Base-by-base conservation (phyloP, 2,329 filamentous ascomycete species). In the Zasmidium angulare region DNA sequence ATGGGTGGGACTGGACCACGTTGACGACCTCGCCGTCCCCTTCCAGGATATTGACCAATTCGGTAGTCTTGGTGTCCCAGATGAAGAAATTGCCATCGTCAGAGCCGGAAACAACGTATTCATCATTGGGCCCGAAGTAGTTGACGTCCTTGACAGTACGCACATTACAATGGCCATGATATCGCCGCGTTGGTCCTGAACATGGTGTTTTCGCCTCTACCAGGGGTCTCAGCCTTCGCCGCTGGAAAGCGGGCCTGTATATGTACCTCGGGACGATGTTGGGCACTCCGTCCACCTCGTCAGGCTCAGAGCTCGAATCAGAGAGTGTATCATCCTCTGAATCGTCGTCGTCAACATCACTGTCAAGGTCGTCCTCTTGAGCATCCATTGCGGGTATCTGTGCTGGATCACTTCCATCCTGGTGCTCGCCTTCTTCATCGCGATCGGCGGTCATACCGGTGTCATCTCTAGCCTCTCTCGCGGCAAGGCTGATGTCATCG, bases 11-110 rank as follows among this genome's bases (percentile, higher is more conserved):
- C 79, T 87, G 84, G 14, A 88, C 77, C 17, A 89, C 86, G 66
- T 89, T 89, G 58, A 89, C 86, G n/a, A 88, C 84, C 63, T 89
- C 86, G 22, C 83, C 83, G 69, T 89, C 86, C 1, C 84, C 86
- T 69, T 87, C 82, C 6, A 89, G 76, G 17, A 89, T 86, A 67
- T 88, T 88, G 52, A 88, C 77, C 51, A 89, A 74, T 57, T 84
- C 76, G 19, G 78, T 76, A 3, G 84, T 86, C 66, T 86, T 85
- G 56, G 82, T 81, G 65, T 89, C 85, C 86, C 86, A 89, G 54
- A 89, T 87, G 71, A 89, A 89, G 22, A 89, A 69, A 68, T 89
- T 82, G 0, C 86, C 86, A 53, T 82, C 85, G 66, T 89, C 87
- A 60, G 83, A 86, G 4, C 86, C 86, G 58, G 83, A 86, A 11